Evolutionary conservation across 805 yeast species (phyloP), one percentile per base, ranked within the genome.

Genomic region (Saturnispora saitoi): DNA sequence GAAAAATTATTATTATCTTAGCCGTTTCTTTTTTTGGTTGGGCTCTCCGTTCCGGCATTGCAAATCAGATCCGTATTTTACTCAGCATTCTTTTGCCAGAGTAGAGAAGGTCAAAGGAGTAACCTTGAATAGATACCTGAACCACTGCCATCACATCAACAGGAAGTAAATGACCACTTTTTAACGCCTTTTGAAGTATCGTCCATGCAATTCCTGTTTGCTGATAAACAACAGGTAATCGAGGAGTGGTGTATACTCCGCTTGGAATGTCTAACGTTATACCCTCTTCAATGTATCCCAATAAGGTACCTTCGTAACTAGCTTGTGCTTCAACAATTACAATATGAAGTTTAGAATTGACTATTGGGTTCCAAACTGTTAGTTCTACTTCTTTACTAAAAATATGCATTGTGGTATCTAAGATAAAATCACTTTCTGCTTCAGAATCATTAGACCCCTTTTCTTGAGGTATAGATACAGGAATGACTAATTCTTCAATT

Each of bases 381-480:
- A 80, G 57, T 54, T 78, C 82, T 4, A 78, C 68, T 42, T 78
- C 79, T 1, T 81, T 74, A 0, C 74, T 64, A 63, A 79, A 63
- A 3, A 80, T 53, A 59, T 80, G 83, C 63, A 80, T 72, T 0
- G 76, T 75, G 4, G 77, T 69, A 14, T 70, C 72, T 1, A 74
- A 46, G 6, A 80, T 61, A 49, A 79, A 79, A 2, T 57, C 32
- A 30, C 43, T 49, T 5, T 15, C 53, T 11, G 29, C 43, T 10
- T 19, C 24, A 5, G 32, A 26, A 42, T 31, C 45, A 11, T 45
- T 51, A 24, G 56, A 54, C 17, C 71, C 71, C 15, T 34, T 20
- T 11, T 17, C 8, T 34, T 11, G 4, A 6, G 38, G 38, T 11
- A 65, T 26, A 4, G 45, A 49, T 29, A 72, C 49, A 12, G 60